Conservation (phyloP, 495 filamentous ascomycete species). For the Neurospora sp. region DNA sequence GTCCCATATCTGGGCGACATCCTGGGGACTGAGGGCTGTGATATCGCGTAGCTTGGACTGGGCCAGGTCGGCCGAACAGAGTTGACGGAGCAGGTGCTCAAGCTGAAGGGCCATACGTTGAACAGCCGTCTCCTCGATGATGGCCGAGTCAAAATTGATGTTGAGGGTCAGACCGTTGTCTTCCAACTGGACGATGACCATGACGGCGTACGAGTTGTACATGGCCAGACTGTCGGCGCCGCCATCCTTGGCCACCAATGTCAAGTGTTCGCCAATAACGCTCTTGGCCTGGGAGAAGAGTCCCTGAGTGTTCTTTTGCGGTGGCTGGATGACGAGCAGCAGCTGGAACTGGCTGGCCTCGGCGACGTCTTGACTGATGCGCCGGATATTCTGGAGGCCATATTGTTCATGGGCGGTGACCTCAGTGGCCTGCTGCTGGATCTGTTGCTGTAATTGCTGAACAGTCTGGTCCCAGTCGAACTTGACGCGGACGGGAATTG, state of each 20-base stretch:
- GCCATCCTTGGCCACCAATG: neutral
- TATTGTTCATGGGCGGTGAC: slow-evolving; percentile 36
- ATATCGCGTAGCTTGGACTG: slow-evolving; percentile 7
- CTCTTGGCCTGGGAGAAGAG: neutral
- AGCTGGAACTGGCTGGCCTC: slow-evolving; percentile 30
- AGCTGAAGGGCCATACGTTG: slow-evolving; percentile 17
- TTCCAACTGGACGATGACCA: neutral
- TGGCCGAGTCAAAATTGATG: slow-evolving; percentile 11
- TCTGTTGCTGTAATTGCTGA: slow-evolving; percentile 5
- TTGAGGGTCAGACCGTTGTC: neutral
- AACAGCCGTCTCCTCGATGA: slow-evolving; percentile 14
- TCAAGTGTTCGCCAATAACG: neutral
- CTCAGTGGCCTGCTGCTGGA: slow-evolving; percentile 26
- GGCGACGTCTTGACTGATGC: slow-evolving; percentile 16
- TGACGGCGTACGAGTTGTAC: neutral
- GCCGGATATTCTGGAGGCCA: slow-evolving; percentile 34
- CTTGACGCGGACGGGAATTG: slow-evolving; percentile 30
- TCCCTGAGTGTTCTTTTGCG: neutral
- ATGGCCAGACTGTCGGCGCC: neutral
- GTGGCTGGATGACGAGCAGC: slow-evolving; percentile 29
- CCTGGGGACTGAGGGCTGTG: slow-evolving; percentile 9
- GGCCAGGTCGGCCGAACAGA: neutral
- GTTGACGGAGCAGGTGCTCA: slow-evolving; percentile 9
- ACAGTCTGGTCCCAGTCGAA: slow-evolving; percentile 5
- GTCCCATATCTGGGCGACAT: slow-evolving; percentile 6